These are phyloP conservation scores for Epichloe festucae DNA, from an alignment of 2,329 filamentous ascomycete species.

Conservation along the genomic window DNA sequence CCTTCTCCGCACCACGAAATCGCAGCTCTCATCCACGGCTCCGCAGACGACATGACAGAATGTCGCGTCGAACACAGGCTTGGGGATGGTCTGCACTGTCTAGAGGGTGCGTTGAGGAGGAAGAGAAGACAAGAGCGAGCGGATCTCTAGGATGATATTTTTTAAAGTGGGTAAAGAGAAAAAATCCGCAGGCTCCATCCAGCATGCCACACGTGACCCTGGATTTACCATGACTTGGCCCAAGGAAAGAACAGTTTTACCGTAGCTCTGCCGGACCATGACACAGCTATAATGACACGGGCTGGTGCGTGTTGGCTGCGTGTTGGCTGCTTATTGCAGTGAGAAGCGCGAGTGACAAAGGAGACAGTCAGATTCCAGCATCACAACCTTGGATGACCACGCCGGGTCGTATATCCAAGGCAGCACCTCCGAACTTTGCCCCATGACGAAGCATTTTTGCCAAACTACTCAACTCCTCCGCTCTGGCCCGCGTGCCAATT, in stretches of 20 bases:
- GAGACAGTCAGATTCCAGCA: not conserved
- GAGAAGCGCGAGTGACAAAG: not conserved
- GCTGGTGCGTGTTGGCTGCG: not conserved
- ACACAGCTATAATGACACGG: not conserved
- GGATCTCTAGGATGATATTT: not conserved
- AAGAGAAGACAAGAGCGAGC: slow-evolving; percentile 29
- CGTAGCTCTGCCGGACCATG: slow-evolving; percentile 9
- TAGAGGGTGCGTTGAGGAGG: slow-evolving; percentile 57
- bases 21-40: slow-evolving; percentile 49
- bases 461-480: slow-evolving; percentile 1
- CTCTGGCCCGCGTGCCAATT: slow-evolving; percentile 17
- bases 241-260: not conserved
- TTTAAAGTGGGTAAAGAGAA: not conserved
- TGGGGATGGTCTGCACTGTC: slow-evolving; percentile 74
- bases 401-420: not conserved
- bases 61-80: slow-evolving; percentile 43
- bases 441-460: slow-evolving; percentile 1
- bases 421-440: not conserved
- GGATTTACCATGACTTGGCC: too few relatives aligned
- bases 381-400: not conserved
- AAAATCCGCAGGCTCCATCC: not conserved
- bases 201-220: slow-evolving; percentile 7
- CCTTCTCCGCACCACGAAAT: slow-evolving; percentile 45
- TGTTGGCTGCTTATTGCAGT: not conserved
- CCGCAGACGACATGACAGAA: slow-evolving; percentile 50